phyloP scores from a whole-genome alignment of 108 stramenopile species.

The Stephanodiscus minutulus region DNA sequence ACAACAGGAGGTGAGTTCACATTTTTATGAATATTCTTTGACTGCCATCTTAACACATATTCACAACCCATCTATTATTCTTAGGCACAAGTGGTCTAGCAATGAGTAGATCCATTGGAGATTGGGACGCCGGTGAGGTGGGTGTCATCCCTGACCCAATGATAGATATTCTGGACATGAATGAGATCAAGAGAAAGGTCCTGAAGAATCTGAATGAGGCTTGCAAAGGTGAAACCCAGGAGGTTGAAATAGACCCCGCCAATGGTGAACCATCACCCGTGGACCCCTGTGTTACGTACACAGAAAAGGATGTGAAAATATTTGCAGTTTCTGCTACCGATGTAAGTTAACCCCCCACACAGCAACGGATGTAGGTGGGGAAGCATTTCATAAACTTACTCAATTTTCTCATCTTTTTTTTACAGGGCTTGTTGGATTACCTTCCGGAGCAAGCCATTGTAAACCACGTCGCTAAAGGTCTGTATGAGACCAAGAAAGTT shows the following conservation, averaged over 20 bases:
- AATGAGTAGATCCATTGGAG: slow-evolving; percentile 84
- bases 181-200: slow-evolving; percentile 35
- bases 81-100: slow-evolving; percentile 70
- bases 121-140: slow-evolving; percentile 69
- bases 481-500: slow-evolving; percentile 44
- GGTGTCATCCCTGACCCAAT: slow-evolving; percentile 84
- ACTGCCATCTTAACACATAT: not conserved
- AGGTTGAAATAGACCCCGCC: slow-evolving; percentile 45
- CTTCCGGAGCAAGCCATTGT: slow-evolving; percentile 59
- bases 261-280: slow-evolving; percentile 27
- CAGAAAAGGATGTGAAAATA: slow-evolving; percentile 63
- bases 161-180: slow-evolving; percentile 71
- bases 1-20: slow-evolving; percentile 49
- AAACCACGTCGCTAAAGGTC: slow-evolving; percentile 54
- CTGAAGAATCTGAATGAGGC: slow-evolving; percentile 27
- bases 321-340: slow-evolving; percentile 83
- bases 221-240: slow-evolving; percentile 11
- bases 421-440: slow-evolving; percentile 76
- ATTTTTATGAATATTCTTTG: not conserved
- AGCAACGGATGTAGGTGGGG: too few relatives aligned
- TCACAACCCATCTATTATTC: not conserved
- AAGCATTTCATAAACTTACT: not conserved
- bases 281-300: slow-evolving; percentile 26
- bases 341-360: slow-evolving; percentile 7
- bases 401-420: not conserved